Conservation (phyloP, 352 stramenopile genomes). For the Phytophthora ramorum region DNA sequence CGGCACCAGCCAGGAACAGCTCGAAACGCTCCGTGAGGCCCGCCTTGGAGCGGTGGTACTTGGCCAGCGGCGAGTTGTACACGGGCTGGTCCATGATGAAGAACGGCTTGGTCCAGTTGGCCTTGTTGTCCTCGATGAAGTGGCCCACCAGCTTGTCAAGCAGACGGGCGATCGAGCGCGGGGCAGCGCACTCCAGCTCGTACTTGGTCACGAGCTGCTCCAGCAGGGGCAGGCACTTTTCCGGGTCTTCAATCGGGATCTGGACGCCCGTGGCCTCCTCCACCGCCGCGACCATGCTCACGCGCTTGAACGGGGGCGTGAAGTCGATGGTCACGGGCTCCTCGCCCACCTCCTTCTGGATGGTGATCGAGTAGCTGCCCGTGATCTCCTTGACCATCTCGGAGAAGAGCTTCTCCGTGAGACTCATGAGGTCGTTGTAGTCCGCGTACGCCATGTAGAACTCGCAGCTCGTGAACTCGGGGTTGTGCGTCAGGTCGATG, state of each 20-base stretch:
- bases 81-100: constrained; percentile 99
- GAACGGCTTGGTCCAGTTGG: constrained; percentile 95
- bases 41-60: constrained; percentile 94
- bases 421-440: constrained; percentile 98
- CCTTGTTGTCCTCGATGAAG: constrained; percentile 90
- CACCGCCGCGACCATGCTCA: constrained; percentile 92
- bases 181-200: constrained; percentile 69
- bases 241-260: constrained; percentile 79
- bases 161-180: constrained; percentile 78
- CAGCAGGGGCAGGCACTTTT: constrained; percentile 65
- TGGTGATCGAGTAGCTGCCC: constrained; percentile 88
- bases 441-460: constrained; percentile 99
- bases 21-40: constrained; percentile 98
- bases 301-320: constrained; percentile 93
- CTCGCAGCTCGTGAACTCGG: constrained; percentile 99
- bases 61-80: constrained; percentile 97
- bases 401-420: constrained; percentile 95
- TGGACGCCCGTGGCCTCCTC: constrained; percentile 72
- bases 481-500: constrained; percentile 98
- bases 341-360: constrained; percentile 84
- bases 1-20: constrained; percentile 96
- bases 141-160: constrained; percentile 90
- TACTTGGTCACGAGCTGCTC: constrained; percentile 78
- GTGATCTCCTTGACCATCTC: constrained; percentile 92
- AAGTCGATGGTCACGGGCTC: constrained; percentile 93